Evolutionary conservation across 2,329 filamentous ascomycete genomes (phyloP).

Genomic region (Cytospora piceae): DNA sequence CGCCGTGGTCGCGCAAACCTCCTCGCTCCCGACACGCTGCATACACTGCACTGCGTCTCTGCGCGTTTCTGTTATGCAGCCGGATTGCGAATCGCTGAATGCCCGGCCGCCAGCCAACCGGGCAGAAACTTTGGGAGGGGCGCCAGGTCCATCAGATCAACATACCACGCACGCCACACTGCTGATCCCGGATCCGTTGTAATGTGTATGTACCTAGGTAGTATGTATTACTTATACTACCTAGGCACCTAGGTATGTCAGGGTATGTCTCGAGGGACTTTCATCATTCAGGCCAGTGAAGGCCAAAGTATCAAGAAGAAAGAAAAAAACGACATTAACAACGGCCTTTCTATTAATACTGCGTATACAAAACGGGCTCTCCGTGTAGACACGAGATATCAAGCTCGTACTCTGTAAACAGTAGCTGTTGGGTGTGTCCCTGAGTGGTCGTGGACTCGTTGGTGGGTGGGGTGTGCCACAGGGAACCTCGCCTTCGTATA

Average conservation of each 20-base stretch:
- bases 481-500: slow-evolving; percentile 30
- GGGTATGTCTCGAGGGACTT: no score
- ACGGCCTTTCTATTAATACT: background rate
- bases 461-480: slow-evolving; percentile 13
- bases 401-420: slow-evolving; percentile 2
- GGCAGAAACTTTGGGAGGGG: background rate
- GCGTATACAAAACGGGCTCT: background rate
- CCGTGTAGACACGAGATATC: background rate
- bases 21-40: background rate
- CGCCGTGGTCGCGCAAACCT: background rate
- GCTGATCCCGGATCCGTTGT: background rate
- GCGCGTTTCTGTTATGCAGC: background rate
- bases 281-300: no score
- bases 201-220: no score
- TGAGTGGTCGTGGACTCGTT: background rate
- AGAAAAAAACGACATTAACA: no score
- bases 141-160: background rate
- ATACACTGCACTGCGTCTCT: background rate
- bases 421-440: no score
- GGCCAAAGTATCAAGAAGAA: no score
- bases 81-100: background rate
- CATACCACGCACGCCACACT: background rate
- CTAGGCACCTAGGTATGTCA: slow-evolving; percentile 1
- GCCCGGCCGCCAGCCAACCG: background rate
- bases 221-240: no score